Conservation (phyloP, 345 rosid species). For the Eucalyptus marginata region DNA sequence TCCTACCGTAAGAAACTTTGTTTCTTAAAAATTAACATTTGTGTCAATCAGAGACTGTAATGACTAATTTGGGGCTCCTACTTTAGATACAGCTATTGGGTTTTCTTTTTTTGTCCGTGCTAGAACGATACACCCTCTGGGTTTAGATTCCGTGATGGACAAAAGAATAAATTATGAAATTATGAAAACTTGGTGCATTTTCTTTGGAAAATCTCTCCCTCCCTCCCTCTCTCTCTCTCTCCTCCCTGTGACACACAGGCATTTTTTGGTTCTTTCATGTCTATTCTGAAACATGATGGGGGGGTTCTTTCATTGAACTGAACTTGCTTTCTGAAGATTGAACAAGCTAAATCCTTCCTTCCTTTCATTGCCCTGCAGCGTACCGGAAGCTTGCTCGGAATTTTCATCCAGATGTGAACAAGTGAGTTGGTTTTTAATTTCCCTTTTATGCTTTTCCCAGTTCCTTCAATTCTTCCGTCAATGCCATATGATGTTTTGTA, state of each 20-base stretch:
- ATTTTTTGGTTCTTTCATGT: background rate
- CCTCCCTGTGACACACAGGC: background rate
- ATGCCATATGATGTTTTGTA: background rate
- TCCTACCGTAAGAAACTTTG: background rate
- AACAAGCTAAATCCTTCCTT: background rate
- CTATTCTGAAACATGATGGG: background rate
- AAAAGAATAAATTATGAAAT: background rate
- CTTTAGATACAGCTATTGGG: background rate
- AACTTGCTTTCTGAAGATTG: background rate
- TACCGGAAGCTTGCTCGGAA: constrained; percentile 95
- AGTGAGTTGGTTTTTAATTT: constrained; percentile 33
- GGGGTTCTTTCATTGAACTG: background rate
- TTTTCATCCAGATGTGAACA: constrained; percentile 97
- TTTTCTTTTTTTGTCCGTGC: background rate
- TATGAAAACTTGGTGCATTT: background rate
- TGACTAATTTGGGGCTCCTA: background rate
- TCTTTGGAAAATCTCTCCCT: background rate
- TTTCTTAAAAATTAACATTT: background rate
- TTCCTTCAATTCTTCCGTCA: background rate
- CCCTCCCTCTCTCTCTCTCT: background rate
- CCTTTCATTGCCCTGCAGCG: constrained; percentile 32
- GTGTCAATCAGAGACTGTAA: background rate
- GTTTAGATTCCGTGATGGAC: background rate
- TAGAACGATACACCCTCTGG: background rate
- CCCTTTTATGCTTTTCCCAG: background rate